Base-by-base conservation (phyloP, 129 eudicot species). In the Tagetes erecta region DNA sequence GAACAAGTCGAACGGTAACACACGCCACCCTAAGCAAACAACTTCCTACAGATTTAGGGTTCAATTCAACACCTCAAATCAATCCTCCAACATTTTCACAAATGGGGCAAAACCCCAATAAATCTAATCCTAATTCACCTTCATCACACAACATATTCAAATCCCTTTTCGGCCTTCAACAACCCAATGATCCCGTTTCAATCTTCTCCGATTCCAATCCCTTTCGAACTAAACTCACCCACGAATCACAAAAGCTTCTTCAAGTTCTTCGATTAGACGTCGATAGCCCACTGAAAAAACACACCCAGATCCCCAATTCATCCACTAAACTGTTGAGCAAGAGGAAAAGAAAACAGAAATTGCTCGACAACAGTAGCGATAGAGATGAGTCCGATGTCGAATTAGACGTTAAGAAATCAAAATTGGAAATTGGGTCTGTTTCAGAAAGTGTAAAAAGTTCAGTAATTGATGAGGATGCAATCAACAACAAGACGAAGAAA, bases 201-300 rank as follows among this genome's bases (percentile, higher is more conserved):
- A 78, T 94, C 56, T 94, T 94, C 74, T 90, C 98, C 0, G 87
- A 82, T 45, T 69, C 80, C 44, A 94, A 90, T 60, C 98, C 96
- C 0, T 94, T 88, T 39, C 76, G 87, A 55, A 81, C 87, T 39
- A 88, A 90, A 72, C 86, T 85, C 73, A 39, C 45, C 55, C 76
- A 75, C 8, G 47, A 60, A 38, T 75, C 83, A 10, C 82, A 69
- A 44, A 14, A 77, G 10, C 80, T 73, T 14, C 76, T 73, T 72
- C 56, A 70, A 41, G 64, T 74, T 10, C 72, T 70, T 47, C 75
- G 70, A 64, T 56, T 75, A 67, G 83, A 76, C 71, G 12, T 64
- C 63, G 75, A 70, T 39, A 78, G 52, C 68, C 74, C 80, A 14
- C 53, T 53, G 13, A 77, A 73, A 31, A 60, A 62, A 30, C 37